Evolutionary conservation across 805 yeast genomes (phyloP).

Genomic region (Suhomyces sp.): DNA sequence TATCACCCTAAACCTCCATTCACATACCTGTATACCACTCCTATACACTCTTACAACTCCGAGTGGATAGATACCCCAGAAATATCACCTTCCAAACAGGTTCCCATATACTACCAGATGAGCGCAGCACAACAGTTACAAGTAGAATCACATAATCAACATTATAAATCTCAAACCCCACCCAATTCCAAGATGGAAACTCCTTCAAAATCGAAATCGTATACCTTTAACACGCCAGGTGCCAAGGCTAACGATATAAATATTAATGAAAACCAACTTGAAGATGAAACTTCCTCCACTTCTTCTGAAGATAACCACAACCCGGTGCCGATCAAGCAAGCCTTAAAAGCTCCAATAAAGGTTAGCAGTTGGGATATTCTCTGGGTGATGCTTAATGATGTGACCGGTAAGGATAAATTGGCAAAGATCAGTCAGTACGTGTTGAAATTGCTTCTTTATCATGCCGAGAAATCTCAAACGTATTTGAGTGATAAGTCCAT

Average conservation of each 20-base stretch:
- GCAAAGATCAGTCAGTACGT: constrained; percentile 63
- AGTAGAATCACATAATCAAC: background rate
- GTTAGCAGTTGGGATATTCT: constrained; percentile 42
- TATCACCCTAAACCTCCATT: background rate
- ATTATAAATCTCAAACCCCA: background rate
- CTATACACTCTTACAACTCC: constrained; percentile 3
- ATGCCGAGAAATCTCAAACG: constrained; percentile 40
- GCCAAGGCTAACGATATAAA: constrained; percentile 3
- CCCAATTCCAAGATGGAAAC: background rate
- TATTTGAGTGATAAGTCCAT: constrained; percentile 32
- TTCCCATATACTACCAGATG: background rate
- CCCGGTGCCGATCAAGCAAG: background rate
- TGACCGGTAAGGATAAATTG: constrained; percentile 69
- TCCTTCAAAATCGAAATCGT: constrained; percentile 2
- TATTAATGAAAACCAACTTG: constrained; percentile 1
- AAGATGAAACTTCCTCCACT: constrained; percentile 3
- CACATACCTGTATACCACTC: constrained; percentile 1
- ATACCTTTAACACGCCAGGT: constrained; percentile 7
- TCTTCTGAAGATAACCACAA: background rate
- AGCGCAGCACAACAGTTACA: constrained; percentile 3
- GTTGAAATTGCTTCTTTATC: constrained; percentile 49
- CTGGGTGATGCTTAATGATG: constrained; percentile 49
- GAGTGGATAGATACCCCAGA: constrained; percentile 8
- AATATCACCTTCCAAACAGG: constrained; percentile 1
- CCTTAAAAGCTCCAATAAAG: background rate